A percentile compares a stretch with the other conserved stretches of the same genome.
These are phyloP conservation scores for Metschnikowia koreensis DNA, from an alignment of 805 yeast species.

Conservation along the genomic window DNA sequence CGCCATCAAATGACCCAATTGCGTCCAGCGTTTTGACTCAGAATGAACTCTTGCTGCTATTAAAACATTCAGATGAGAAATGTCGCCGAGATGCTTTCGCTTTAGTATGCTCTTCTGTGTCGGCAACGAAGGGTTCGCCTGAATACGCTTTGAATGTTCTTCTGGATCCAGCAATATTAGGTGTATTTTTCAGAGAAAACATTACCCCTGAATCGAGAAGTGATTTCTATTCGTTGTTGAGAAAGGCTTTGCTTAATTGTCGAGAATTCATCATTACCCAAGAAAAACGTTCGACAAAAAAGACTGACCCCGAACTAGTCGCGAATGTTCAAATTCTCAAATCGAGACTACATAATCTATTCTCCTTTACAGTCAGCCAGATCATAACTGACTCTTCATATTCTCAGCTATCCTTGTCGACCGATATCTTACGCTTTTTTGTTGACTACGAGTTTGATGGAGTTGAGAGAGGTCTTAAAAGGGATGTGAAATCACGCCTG, in stretches of 20 bases:
- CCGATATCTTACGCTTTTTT: conserved; percentile 49
- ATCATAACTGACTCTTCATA: conserved; percentile 48
- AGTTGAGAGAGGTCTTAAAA: not conserved
- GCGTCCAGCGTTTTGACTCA: conserved; percentile 1
- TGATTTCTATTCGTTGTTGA: conserved; percentile 58
- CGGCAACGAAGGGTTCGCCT: conserved; percentile 58
- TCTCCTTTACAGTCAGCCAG: conserved; percentile 56
- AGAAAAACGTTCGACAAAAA: conserved; percentile 15
- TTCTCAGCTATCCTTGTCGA: conserved; percentile 30
- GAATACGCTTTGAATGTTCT: conserved; percentile 44
- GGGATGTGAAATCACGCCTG: not conserved
- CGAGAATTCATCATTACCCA: conserved; percentile 56
- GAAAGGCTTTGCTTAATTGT: conserved; percentile 61
- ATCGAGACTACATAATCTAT: conserved; percentile 37
- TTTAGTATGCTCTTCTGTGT: conserved; percentile 58
- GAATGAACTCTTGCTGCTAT: conserved; percentile 28
- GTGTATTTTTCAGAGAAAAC: conserved; percentile 18
- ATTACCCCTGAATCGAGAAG: conserved; percentile 53
- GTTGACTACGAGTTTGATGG: conserved; percentile 33
- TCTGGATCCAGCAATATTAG: conserved; percentile 35
- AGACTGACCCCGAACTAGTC: conserved; percentile 11
- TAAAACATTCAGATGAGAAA: conserved; percentile 45
- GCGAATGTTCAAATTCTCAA: not conserved
- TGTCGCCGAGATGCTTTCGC: conserved; percentile 57
- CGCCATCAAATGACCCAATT: conserved; percentile 11